These are phyloP conservation scores for Pezicula carpinea DNA, from an alignment of 2,329 filamentous ascomycete genomes.

Conservation along the genomic window DNA sequence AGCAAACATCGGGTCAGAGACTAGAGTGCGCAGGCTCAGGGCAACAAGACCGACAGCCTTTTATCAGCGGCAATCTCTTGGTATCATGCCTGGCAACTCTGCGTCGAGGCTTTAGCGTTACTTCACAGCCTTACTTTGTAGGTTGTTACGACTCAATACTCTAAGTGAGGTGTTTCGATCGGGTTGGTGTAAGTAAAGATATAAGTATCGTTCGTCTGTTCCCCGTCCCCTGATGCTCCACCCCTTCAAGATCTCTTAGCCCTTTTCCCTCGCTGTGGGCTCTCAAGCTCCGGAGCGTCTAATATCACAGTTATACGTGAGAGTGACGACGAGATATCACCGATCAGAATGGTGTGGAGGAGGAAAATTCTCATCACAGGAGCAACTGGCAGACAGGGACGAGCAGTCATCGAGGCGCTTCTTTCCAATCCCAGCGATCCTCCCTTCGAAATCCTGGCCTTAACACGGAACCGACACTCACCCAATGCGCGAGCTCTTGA, in stretches of 20 bases:
- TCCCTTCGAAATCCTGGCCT: constrained; percentile 28
- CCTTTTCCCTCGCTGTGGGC: background rate
- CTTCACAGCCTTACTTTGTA: background rate
- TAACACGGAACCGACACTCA: constrained; percentile 46
- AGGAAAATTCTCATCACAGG: constrained; percentile 33
- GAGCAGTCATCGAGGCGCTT: constrained; percentile 37
- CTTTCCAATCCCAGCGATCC: constrained; percentile 17
- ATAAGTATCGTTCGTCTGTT: background rate
- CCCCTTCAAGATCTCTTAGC: background rate
- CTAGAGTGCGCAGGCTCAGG: too few species aligned
- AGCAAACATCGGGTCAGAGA: too few species aligned
- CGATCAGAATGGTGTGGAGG: too few species aligned
- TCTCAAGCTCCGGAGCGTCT: too few species aligned
- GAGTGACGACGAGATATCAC: background rate
- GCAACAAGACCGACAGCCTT: too few species aligned
- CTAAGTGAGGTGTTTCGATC: background rate
- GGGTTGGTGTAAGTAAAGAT: background rate
- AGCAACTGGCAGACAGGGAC: constrained; percentile 43
- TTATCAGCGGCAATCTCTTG: too few species aligned
- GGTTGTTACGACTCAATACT: background rate
- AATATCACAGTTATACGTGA: too few species aligned
- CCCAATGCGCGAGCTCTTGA: constrained; percentile 39
- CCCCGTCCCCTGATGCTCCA: background rate
- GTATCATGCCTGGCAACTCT: too few species aligned
- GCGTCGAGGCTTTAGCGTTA: too few species aligned